phyloP scores from a whole-genome alignment of 805 yeast species.

The Lachancea dasiensis region DNA sequence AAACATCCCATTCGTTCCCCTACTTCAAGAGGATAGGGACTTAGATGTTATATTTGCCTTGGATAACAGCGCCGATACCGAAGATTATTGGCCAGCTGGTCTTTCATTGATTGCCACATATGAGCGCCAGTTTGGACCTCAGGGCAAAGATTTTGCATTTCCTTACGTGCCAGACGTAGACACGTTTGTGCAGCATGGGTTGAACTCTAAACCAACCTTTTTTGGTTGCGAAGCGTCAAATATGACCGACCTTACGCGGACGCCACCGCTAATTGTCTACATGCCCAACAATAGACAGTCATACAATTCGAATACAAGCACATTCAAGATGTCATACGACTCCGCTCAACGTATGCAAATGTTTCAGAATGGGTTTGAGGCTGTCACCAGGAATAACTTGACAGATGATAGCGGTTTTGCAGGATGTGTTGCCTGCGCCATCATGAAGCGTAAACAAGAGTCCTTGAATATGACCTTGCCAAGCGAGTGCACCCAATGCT shows the following conservation, averaged over 20 bases:
- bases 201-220: conserved; percentile 67
- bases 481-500: conserved; percentile 70
- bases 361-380: conserved; percentile 70
- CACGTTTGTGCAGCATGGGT: conserved; percentile 53
- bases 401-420: conserved; percentile 66
- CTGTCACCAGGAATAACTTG: conserved; percentile 58
- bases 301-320: conserved; percentile 63
- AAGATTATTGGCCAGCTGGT: conserved; percentile 61
- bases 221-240: conserved; percentile 76
- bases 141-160: conserved; percentile 56
- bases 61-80: conserved; percentile 66
- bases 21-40: conserved; percentile 53
- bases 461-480: conserved; percentile 52
- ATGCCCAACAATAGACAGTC: conserved; percentile 68
- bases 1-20: conserved; percentile 57
- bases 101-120: conserved; percentile 51
- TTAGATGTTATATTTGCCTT: conserved; percentile 61
- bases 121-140: conserved; percentile 48
- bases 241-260: conserved; percentile 45
- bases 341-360: conserved; percentile 52
- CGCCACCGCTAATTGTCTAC: conserved; percentile 75
- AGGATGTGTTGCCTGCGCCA: conserved; percentile 78
- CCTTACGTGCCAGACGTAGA: conserved; percentile 74
- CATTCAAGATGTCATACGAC: conserved; percentile 59
- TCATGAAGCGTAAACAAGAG: conserved; percentile 72